phyloP scores from a whole-genome alignment of 1,284 basidiomycete species.

The Paramarasmius palmivorus region DNA sequence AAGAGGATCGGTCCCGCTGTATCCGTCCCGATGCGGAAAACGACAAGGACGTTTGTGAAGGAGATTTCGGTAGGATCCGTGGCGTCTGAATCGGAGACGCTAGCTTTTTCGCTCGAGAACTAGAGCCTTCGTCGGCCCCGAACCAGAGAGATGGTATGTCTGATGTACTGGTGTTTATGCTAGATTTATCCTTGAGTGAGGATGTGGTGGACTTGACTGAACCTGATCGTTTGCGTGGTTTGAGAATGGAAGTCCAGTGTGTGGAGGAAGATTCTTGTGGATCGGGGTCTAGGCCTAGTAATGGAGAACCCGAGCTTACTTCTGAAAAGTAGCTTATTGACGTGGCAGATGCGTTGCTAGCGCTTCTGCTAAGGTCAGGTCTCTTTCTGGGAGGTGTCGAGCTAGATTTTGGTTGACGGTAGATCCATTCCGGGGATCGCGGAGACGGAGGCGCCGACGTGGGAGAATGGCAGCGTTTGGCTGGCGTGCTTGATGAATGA shows the following conservation, averaged over 20 bases:
- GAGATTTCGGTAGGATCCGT: not conserved
- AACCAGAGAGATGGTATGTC: slow-evolving; percentile 15
- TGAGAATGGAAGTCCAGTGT: slow-evolving; percentile 13
- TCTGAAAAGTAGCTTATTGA: slow-evolving; percentile 6
- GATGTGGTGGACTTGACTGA: not conserved
- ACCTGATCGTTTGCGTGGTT: slow-evolving; percentile 8
- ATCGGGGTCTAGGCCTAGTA: slow-evolving; percentile 2
- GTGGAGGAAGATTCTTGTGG: slow-evolving; percentile 2
- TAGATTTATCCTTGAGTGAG: slow-evolving; percentile 3
- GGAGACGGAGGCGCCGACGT: slow-evolving; percentile 19
- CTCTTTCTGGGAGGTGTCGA: slow-evolving; percentile 16
- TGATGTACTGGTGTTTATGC: too few species aligned
- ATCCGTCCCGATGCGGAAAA: not conserved
- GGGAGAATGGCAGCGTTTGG: slow-evolving; percentile 13
- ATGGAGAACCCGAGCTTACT: slow-evolving; percentile 4
- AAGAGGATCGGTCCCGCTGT: slow-evolving; percentile 7
- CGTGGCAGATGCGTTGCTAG: not conserved
- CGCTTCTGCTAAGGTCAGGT: slow-evolving; percentile 1
- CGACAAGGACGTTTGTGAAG: not conserved
- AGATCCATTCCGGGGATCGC: slow-evolving; percentile 42
- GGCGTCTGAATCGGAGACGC: not conserved
- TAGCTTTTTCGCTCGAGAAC: not conserved
- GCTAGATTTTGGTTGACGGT: slow-evolving; percentile 42
- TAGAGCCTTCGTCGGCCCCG: slow-evolving; percentile 7
- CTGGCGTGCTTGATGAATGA: slow-evolving; percentile 5